Evolutionary conservation across 2,329 filamentous ascomycete genomes (phyloP).

Genomic region (Helotiales sp.): DNA sequence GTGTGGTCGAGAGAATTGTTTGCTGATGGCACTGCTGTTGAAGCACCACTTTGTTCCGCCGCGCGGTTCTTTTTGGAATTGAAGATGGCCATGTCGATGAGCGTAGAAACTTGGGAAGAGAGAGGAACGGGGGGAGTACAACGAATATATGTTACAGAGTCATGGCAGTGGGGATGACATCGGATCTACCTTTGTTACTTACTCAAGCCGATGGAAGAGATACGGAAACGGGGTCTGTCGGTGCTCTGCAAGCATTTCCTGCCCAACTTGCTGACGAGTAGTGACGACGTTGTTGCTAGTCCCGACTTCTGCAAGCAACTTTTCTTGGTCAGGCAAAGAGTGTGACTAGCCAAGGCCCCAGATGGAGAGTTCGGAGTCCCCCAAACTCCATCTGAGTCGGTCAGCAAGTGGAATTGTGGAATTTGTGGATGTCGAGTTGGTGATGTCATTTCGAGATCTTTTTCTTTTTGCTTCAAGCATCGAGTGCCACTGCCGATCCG

Average conservation of each 20-base stretch:
- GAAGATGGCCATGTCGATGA: conserved; percentile 7
- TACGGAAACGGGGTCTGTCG: not conserved
- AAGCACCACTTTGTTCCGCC: conserved; percentile 8
- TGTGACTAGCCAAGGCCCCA: conserved; percentile 9
- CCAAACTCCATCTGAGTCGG: conserved; percentile 3
- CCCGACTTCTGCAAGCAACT: not conserved
- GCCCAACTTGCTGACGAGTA: not conserved
- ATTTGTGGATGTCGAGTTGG: conserved; percentile 1
- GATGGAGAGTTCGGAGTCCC: conserved; percentile 14
- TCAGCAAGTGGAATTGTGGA: not conserved
- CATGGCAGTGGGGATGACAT: not conserved
- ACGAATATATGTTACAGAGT: conserved; percentile 1
- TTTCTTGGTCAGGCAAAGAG: not conserved
- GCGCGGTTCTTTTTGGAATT: conserved; percentile 11
- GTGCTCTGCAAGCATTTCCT: not conserved
- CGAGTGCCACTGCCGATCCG: not conserved
- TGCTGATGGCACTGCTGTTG: conserved; percentile 9
- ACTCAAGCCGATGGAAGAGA: not conserved
- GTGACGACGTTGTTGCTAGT: not conserved
- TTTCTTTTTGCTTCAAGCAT: not conserved
- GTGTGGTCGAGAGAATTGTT: conserved; percentile 11
- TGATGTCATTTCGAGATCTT: conserved; percentile 7
- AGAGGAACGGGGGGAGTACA: not conserved
- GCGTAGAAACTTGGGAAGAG: not conserved
- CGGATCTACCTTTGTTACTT: not conserved